Base-by-base conservation (phyloP, 495 filamentous ascomycete genomes). In the Umbilicaria muhlenbergii region DNA sequence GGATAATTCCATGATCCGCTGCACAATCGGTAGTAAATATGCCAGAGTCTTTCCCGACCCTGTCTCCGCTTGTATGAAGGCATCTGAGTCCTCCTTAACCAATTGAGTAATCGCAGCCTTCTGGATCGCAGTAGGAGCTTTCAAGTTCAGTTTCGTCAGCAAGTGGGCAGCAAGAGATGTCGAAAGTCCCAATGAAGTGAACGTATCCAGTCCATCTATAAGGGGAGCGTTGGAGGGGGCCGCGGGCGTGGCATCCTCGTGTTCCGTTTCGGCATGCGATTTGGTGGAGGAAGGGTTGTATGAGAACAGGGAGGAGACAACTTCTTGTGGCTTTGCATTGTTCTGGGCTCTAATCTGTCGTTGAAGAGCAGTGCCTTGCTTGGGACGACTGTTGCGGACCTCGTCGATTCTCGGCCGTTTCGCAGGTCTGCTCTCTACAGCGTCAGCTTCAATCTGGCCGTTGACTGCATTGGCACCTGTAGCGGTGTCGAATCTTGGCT, bases 11-110 rank as follows among this genome's bases (percentile, higher is more conserved):
- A 93, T 79, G 39, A 98, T 83, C 36, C 85, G 70, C 51, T 98
- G 80, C 14, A 96, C 78, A 33, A 98, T 83, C 1, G 91, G 91
- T 5, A 98, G 59, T 10, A 95, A 68, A 58, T 96, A 98, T 32
- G 91, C 87, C 39, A 98, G 61, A 4, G 91, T 98, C 62, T 98
- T 98, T 56, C 91, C 91, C 0, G 92, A 98, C 31, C 91, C 91
- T 0, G 91, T 98, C 61, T 98, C 82, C 12, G 92, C 92, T 58
- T 95, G 91, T 19, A 98, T 81, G 55, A 95, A 96, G 13, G 89
- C 91, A 67, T 98, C 91, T 34, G 70, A 75, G 52, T 94, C 81
- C 36, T 83, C 81, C 42, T 78, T 82, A 45, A 92, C 61, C 31
- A 98, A 58, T 47, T 83, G 72, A 13, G 80, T 70, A 36, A 98